phyloP scores from a whole-genome alignment of 495 filamentous ascomycete species.

The Bacidia gigantensis region DNA sequence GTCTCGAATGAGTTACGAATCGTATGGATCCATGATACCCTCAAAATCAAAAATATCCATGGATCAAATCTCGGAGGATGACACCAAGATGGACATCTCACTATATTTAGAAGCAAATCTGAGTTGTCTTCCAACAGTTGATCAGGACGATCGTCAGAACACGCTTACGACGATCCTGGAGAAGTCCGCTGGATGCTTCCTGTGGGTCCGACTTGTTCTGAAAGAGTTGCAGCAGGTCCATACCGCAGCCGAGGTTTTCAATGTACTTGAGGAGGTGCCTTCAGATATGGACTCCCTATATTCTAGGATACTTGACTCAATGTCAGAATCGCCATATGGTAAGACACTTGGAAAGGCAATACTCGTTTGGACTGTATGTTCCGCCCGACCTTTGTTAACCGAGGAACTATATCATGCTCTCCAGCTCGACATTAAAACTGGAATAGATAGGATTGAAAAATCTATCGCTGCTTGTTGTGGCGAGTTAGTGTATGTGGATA shows the following conservation, averaged over 20 bases:
- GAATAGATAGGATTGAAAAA: slow-evolving; percentile 16
- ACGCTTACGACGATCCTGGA: slow-evolving; percentile 20
- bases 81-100: slow-evolving; percentile 7
- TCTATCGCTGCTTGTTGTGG: slow-evolving; percentile 23
- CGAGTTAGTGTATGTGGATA: slow-evolving; percentile 23
- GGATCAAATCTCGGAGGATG: slow-evolving; percentile 7
- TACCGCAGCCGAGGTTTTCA: slow-evolving; percentile 16
- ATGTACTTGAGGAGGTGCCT: slow-evolving; percentile 25
- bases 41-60: slow-evolving; percentile 9
- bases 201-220: slow-evolving; percentile 26
- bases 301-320: slow-evolving; percentile 17
- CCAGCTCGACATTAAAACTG: slow-evolving; percentile 22
- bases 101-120: slow-evolving; percentile 11
- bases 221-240: slow-evolving; percentile 19
- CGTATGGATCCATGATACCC: background rate
- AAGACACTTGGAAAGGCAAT: slow-evolving; percentile 22
- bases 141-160: slow-evolving; percentile 4
- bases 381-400: slow-evolving; percentile 21
- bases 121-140: slow-evolving; percentile 6
- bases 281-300: slow-evolving; percentile 25
- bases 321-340: slow-evolving; percentile 16
- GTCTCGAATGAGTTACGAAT: slow-evolving; percentile 14
- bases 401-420: slow-evolving; percentile 24
- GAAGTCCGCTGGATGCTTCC: slow-evolving; percentile 25
- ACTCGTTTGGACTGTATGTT: slow-evolving; percentile 23